Evolutionary conservation across 176 grass and related monocot genomes (phyloP), one percentile per base, ranked within the genome.

Genomic region (Oryza coarctata): DNA sequence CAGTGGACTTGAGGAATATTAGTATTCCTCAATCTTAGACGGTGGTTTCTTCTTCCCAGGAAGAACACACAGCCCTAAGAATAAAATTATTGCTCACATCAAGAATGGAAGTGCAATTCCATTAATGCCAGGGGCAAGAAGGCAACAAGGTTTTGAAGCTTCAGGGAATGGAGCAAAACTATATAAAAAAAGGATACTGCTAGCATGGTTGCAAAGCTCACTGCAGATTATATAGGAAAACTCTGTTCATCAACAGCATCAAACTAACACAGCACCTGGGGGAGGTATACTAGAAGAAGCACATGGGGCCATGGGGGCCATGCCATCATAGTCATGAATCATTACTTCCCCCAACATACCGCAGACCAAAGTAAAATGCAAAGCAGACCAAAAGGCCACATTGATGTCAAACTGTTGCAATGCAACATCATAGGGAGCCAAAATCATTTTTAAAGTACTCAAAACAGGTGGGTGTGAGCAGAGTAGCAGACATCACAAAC

Each of bases 241-340:
- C 67, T 12, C 65, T 26, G 62, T 68, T 74, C 63, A 30, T 47
- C 45, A 63, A 55, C 28, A 47, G 87, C 77, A 63, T 62, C 82
- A 85, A 62, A 18, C 75, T 84, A 75, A 63, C 63, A 76, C 77
- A 81, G 57, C 72, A 60, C 65, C 72, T 77, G 78, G 26, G 58
- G 71, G 72, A 77, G 62, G 15, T 45, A 55, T 67, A 78, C 60
- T 47, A 26, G 72, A 73, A 82, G 72, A 0, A 71, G 83, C 65
- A 86, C 88, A 78, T 82, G 88, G 73, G 77, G 38, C 82, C 88
- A 78, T 82, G 88, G 73, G 77, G 38, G 73, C 68, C 86, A 78
- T 88, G 70, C 11, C 44, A 85, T 72, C 72, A 77, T 58, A 86
- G 63, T 76, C 47, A 86, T 32, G 79, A 78, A 86, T 89, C 83